phyloP scores from a whole-genome alignment of 345 rosid species.

The Eucalyptus regnans region DNA sequence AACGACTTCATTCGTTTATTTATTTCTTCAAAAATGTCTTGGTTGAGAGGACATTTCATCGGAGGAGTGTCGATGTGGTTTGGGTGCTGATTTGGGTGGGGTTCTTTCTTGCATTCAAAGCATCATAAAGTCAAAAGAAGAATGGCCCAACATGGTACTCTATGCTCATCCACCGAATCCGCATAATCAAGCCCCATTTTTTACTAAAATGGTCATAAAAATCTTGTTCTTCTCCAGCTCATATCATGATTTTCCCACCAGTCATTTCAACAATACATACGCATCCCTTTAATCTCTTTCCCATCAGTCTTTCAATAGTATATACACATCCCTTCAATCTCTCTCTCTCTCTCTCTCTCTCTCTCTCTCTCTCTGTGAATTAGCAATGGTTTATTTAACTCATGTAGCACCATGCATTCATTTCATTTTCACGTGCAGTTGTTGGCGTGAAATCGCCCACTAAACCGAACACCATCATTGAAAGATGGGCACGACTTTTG shows the following conservation, averaged over 20 bases:
- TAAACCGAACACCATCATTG: neutral
- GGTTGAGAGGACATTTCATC: neutral
- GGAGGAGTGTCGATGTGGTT: neutral
- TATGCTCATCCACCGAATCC: neutral
- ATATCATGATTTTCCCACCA: neutral
- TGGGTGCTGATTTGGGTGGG: neutral
- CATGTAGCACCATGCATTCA: neutral
- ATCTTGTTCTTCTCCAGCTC: neutral
- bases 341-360: neutral
- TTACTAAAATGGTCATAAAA: neutral
- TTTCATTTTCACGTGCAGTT: neutral
- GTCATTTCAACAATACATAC: neutral
- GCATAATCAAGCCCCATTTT: neutral
- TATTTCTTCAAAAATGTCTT: neutral
- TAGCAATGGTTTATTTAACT: neutral
- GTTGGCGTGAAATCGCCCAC: neutral
- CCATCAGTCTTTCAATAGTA: neutral
- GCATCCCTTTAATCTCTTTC: neutral
- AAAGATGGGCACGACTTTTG: neutral
- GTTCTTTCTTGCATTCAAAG: neutral
- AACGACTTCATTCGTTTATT: neutral
- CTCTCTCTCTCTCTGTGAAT: neutral
- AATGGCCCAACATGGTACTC: neutral
- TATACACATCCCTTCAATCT: neutral
- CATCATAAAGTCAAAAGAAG: neutral